Evolutionary conservation across 2,329 filamentous ascomycete species (phyloP).

Genomic region (Fusarium mangiferae): DNA sequence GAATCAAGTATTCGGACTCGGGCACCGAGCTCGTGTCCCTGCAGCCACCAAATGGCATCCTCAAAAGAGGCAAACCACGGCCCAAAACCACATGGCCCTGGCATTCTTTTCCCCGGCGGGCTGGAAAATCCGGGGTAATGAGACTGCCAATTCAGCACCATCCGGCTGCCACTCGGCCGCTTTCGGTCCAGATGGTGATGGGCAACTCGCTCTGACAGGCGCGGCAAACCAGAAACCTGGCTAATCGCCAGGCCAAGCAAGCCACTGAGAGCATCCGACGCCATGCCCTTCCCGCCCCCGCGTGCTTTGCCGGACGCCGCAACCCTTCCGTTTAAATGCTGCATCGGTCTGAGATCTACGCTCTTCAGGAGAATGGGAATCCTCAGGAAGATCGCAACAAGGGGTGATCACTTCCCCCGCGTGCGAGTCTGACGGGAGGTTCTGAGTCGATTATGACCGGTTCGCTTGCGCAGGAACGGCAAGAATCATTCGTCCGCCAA

Average conservation of each 20-base stretch:
- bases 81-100: conserved; percentile 26
- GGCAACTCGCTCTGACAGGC: conserved; percentile 36
- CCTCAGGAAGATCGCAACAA: conserved; percentile 25
- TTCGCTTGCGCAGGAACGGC: conserved; percentile 39
- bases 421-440: conserved; percentile 8
- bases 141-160: conserved; percentile 33
- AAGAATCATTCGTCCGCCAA: conserved; percentile 8
- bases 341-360: conserved; percentile 33
- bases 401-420: conserved; percentile 19
- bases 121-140: conserved; percentile 41
- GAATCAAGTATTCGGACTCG: not conserved
- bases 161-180: conserved; percentile 21
- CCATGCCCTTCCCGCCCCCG: conserved; percentile 23
- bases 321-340: conserved; percentile 32
- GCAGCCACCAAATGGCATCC: conserved; percentile 27
- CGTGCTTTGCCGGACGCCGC: conserved; percentile 33
- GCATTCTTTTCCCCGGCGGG: conserved; percentile 32
- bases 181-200: conserved; percentile 38
- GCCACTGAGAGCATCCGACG: conserved; percentile 23
- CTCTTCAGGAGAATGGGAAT: conserved; percentile 17
- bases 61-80: conserved; percentile 23
- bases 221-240: conserved; percentile 39
- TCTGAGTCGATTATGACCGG: conserved; percentile 11
- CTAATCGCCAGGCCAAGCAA: conserved; percentile 32
- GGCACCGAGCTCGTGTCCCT: conserved; percentile 16